Percentiles rank a stretch among this genome's conserved stretches.
Conservation (phyloP, 805 yeast genomes). For the Ogataea nonfermentans region DNA sequence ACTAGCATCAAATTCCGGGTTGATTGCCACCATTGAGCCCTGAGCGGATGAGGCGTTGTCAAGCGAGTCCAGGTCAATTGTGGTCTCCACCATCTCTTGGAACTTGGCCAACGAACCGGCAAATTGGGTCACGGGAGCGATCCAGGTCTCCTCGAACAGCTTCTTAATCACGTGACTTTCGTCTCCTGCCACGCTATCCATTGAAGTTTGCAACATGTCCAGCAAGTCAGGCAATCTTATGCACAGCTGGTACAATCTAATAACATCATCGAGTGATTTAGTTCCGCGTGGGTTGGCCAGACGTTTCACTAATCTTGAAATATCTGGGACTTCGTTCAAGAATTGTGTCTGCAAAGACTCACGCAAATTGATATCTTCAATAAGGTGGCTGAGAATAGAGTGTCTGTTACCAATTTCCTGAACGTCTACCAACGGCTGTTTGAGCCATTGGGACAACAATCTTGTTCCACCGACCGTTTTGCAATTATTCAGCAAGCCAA, state of each 20-base stretch:
- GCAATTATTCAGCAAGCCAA: conserved; percentile 83
- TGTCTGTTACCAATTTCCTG: conserved; percentile 66
- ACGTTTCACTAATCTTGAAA: conserved; percentile 71
- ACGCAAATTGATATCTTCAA: conserved; percentile 68
- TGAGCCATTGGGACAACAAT: conserved; percentile 88
- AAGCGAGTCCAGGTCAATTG: conserved; percentile 81
- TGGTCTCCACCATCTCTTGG: conserved; percentile 86
- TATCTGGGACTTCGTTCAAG: conserved; percentile 75
- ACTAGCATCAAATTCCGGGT: conserved; percentile 85
- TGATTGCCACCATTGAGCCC: conserved; percentile 58
- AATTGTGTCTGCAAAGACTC: conserved; percentile 64
- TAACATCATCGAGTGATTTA: conserved; percentile 82
- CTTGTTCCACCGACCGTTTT: conserved; percentile 88
- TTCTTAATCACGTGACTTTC: conserved; percentile 26
- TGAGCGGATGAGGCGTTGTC: conserved; percentile 63
- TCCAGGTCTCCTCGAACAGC: conserved; percentile 53
- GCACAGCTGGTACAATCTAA: conserved; percentile 80
- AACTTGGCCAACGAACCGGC: conserved; percentile 58
- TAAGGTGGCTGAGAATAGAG: conserved; percentile 65
- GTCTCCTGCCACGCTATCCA: conserved; percentile 33
- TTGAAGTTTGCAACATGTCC: conserved; percentile 46
- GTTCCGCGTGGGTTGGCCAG: conserved; percentile 41
- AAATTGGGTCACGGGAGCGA: conserved; percentile 50
- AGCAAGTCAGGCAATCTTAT: conserved; percentile 67
- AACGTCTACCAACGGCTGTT: conserved; percentile 82